Conservation (phyloP, 441 rosid genomes). For the Arabidopsis lyrata region DNA sequence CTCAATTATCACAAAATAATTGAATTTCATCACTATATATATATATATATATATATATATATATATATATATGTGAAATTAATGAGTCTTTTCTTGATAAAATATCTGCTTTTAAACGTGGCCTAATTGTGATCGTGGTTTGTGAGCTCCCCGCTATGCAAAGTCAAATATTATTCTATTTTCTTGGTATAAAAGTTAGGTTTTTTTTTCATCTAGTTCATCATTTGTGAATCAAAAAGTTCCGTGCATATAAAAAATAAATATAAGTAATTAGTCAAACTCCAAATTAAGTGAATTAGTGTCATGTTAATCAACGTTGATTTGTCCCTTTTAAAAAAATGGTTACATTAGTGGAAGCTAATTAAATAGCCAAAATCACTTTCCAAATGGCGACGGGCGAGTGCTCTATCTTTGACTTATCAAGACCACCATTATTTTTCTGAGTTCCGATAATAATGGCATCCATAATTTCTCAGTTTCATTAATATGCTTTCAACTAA, state of each 20-base stretch:
- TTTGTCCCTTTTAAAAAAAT: not conserved
- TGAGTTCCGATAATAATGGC: slow-evolving; percentile 1
- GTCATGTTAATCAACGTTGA: slow-evolving; percentile 22
- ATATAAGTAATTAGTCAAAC: slow-evolving; percentile 16
- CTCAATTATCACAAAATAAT: not conserved
- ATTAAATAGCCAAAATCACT: slow-evolving; percentile 3
- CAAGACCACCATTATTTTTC: slow-evolving; percentile 2
- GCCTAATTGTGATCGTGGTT: slow-evolving; percentile 14
- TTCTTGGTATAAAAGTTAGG: slow-evolving; percentile 16
- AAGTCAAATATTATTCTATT: slow-evolving; percentile 33
- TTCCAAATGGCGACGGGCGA: slow-evolving; percentile 1
- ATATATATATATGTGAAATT: no score
- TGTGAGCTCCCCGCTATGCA: not conserved
- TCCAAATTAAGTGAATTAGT: not conserved
- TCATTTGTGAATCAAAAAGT: slow-evolving; percentile 14
- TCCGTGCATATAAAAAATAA: not conserved
- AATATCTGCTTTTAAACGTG: slow-evolving; percentile 2
- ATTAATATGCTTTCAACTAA: not conserved
- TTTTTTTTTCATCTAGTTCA: slow-evolving; percentile 2
- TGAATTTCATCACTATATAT: not conserved
- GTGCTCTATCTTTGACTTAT: slow-evolving; percentile 11
- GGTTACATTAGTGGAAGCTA: not conserved
- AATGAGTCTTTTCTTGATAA: not conserved
- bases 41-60: no score
- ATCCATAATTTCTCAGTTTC: not conserved